Base-by-base conservation (phyloP, 106 monocot genomes). In the Phalaenopsis aphrodite region DNA sequence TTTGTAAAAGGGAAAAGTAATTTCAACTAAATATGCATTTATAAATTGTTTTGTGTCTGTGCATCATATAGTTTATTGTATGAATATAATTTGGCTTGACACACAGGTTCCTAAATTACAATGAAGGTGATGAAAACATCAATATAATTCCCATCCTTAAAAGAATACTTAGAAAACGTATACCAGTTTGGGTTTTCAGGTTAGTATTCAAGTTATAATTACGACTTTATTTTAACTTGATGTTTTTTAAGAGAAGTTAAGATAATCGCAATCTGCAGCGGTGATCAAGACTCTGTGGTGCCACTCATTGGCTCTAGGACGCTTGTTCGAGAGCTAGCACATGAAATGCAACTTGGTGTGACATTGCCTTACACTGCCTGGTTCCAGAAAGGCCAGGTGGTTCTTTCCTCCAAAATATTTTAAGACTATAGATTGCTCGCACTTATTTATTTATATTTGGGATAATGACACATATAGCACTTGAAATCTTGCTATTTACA, bases 231-330 rank as follows among this genome's bases (percentile, higher is more conserved):
- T 73, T 41, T 11, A 39, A 71, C 3, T 71, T 41, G 39, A 36
- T 17, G 4, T 5, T 71, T 75, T 1, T 18, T 15, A 75, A 75
- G 6, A 37, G 42, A 75, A 71, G 71, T 39, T 71, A 16, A 15
- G 45, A n/a, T 12, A 75, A 75, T 18, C 43, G 43, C 82, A 46
- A 11, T 30, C 52, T 67, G 21, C 92, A 98, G 97, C 81, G 97
- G 97, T 7, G 97, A 98, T 75, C 97, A 98, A 91, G 97, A 98
- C 71, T 98, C 97, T 8, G 93, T 94, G 2, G 91, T 98, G 39
- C 92, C 97, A 15, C 84, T 98, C 2, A 75, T 94, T 56, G 97
- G 97, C 42, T 90, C 92, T 12, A 74, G 97, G 79, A 92, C 94
- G 17, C 84, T 94, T 4, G 89, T 92, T 42, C 84, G 92, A 18